Conservation (phyloP, 2,329 filamentous ascomycete genomes). For the Sporothrix inflata region DNA sequence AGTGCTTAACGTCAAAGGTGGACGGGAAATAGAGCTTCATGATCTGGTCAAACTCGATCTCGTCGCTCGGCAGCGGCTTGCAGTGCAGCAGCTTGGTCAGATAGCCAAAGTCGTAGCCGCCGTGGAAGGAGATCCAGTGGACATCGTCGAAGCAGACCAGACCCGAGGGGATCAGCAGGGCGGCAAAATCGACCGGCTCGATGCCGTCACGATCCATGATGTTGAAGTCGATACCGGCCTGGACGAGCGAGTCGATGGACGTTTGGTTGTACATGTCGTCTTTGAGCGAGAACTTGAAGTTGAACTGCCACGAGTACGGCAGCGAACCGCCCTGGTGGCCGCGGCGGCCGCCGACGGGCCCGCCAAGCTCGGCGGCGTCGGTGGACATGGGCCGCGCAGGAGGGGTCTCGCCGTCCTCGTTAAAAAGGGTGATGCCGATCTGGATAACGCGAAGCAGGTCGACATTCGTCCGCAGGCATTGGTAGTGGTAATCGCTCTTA, state of each 20-base stretch:
- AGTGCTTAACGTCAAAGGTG: slow-evolving; percentile 94
- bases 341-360: slow-evolving; percentile 47
- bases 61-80: slow-evolving; percentile 81
- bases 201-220: slow-evolving; percentile 87
- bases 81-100: slow-evolving; percentile 91
- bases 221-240: slow-evolving; percentile 90
- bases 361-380: slow-evolving; percentile 47
- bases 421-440: slow-evolving; percentile 92
- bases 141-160: slow-evolving; percentile 86
- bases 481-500: slow-evolving; percentile 98
- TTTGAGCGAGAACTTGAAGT: slow-evolving; percentile 93
- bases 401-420: slow-evolving; percentile 83
- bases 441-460: slow-evolving; percentile 98
- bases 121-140: slow-evolving; percentile 97
- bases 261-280: slow-evolving; percentile 98
- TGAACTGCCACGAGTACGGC: slow-evolving; percentile 97
- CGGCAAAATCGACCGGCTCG: slow-evolving; percentile 84
- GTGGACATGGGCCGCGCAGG: slow-evolving; percentile 65
- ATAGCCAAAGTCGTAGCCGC: slow-evolving; percentile 97
- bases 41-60: slow-evolving; percentile 83
- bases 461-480: slow-evolving; percentile 95
- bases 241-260: slow-evolving; percentile 87
- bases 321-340: slow-evolving; percentile 45
- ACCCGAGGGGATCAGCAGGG: slow-evolving; percentile 87
- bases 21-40: slow-evolving; percentile 93